Evolutionary conservation across 192 early-diverging fungal genomes (phyloP).

Genomic region (Coemansia sp.): DNA sequence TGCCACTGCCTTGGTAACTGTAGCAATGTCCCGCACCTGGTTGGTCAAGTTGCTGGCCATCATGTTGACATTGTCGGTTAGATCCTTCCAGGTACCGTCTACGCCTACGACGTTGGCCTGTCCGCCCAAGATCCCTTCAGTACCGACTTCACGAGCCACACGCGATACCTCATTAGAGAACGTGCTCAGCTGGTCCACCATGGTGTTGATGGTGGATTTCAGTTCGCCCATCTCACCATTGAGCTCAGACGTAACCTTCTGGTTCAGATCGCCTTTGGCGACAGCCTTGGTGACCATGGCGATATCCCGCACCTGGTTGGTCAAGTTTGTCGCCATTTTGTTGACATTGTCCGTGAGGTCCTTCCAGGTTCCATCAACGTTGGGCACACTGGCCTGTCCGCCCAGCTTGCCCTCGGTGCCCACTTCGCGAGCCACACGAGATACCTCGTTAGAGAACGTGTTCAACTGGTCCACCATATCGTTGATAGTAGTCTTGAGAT

Average conservation of each 20-base stretch:
- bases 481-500: slow-evolving; percentile 66
- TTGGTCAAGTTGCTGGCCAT: slow-evolving; percentile 59
- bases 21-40: slow-evolving; percentile 62
- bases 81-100: slow-evolving; percentile 33
- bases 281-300: slow-evolving; percentile 65
- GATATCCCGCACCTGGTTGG: slow-evolving; percentile 68
- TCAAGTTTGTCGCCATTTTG: slow-evolving; percentile 66
- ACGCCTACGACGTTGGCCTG: slow-evolving; percentile 12
- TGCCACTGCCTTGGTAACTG: slow-evolving; percentile 62
- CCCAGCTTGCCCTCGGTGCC: slow-evolving; percentile 69
- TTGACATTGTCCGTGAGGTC: slow-evolving; percentile 70
- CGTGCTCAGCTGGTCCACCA: slow-evolving; percentile 58
- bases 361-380: slow-evolving; percentile 66
- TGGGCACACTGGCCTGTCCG: slow-evolving; percentile 59
- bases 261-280: slow-evolving; percentile 58
- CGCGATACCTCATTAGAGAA: slow-evolving; percentile 64
- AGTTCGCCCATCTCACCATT: slow-evolving; percentile 60
- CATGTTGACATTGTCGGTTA: slow-evolving; percentile 57
- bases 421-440: slow-evolving; percentile 61
- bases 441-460: slow-evolving; percentile 52
- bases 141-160: slow-evolving; percentile 60
- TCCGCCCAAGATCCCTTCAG: slow-evolving; percentile 49
- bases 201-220: slow-evolving; percentile 62
- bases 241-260: slow-evolving; percentile 53
- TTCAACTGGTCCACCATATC: slow-evolving; percentile 62